Conservation (phyloP, 2,329 filamentous ascomycete genomes). For the Alternaria viburni region DNA sequence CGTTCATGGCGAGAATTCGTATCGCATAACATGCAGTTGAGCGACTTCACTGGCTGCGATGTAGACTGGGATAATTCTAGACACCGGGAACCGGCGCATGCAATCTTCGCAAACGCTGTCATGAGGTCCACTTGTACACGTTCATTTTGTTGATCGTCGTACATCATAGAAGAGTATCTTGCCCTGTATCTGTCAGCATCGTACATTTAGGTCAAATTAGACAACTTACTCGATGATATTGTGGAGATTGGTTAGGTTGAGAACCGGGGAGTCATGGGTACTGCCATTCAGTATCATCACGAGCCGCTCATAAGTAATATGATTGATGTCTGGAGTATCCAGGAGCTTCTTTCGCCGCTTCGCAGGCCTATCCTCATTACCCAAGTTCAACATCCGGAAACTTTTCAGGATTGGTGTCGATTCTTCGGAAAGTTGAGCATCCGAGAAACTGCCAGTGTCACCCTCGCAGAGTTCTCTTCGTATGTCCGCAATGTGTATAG, state of each 20-base stretch:
- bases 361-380: constrained; percentile 30
- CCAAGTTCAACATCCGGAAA: constrained; percentile 25
- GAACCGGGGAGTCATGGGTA: constrained; percentile 25
- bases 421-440: constrained; percentile 30
- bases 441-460: constrained; percentile 25
- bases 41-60: constrained; percentile 17
- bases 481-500: constrained; percentile 27
- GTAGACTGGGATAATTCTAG: constrained; percentile 11
- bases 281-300: constrained; percentile 31
- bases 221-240: constrained; percentile 35
- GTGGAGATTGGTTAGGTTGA: constrained; percentile 30
- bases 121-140: constrained; percentile 32
- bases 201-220: too few relatives aligned
- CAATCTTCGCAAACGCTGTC: constrained; percentile 36
- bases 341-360: constrained; percentile 37
- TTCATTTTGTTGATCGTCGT: constrained; percentile 23
- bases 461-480: constrained; percentile 31
- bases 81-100: constrained; percentile 41
- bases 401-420: constrained; percentile 16
- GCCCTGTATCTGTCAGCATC: constrained; percentile 27
- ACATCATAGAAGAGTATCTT: constrained; percentile 27
- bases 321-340: constrained; percentile 17
- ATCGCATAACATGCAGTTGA: constrained; percentile 38
- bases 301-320: constrained; percentile 27
- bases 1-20: not conserved